These are phyloP conservation scores for Globisporangium barbulae DNA, from an alignment of 352 stramenopile genomes.

Conservation along the genomic window DNA sequence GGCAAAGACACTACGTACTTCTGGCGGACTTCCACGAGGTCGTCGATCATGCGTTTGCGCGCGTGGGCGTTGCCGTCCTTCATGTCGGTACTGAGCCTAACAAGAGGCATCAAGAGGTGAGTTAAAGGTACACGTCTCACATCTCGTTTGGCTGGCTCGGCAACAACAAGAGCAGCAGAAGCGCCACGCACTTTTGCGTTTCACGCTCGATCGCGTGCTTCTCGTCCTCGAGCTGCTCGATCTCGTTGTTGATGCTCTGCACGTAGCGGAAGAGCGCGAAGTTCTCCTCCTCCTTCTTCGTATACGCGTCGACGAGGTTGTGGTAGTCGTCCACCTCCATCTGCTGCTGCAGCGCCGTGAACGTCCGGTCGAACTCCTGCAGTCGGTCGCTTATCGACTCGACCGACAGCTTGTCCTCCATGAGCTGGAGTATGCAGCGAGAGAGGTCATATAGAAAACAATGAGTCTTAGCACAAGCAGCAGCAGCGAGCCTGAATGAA, in stretches of 20 bases:
- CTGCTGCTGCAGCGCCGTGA: slow-evolving; percentile 54
- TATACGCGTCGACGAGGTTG: slow-evolving; percentile 54
- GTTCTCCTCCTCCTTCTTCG: slow-evolving; percentile 76
- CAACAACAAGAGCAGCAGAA: background rate
- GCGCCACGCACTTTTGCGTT: slow-evolving; percentile 42
- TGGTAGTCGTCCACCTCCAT: slow-evolving; percentile 67
- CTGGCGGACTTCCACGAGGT: slow-evolving; percentile 66
- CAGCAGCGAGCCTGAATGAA: background rate
- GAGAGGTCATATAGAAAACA: too few species aligned
- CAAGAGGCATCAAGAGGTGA: background rate
- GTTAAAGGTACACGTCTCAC: too few species aligned
- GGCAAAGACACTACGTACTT: slow-evolving; percentile 28
- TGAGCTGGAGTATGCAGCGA: slow-evolving; percentile 30
- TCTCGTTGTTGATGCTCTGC: slow-evolving; percentile 76
- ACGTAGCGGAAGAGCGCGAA: slow-evolving; percentile 80
- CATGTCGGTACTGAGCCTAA: slow-evolving; percentile 53
- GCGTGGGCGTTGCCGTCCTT: slow-evolving; percentile 64
- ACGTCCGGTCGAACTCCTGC: slow-evolving; percentile 72
- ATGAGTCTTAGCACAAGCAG: background rate
- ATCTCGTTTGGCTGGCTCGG: background rate
- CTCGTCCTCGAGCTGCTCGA: slow-evolving; percentile 82
- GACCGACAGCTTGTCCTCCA: slow-evolving; percentile 68
- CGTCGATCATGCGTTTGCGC: slow-evolving; percentile 69
- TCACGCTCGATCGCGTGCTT: slow-evolving; percentile 54
- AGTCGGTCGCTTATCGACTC: slow-evolving; percentile 67